phyloP scores from a whole-genome alignment of 192 early-diverging fungal species.

The Phycomyces blakesleeanus region DNA sequence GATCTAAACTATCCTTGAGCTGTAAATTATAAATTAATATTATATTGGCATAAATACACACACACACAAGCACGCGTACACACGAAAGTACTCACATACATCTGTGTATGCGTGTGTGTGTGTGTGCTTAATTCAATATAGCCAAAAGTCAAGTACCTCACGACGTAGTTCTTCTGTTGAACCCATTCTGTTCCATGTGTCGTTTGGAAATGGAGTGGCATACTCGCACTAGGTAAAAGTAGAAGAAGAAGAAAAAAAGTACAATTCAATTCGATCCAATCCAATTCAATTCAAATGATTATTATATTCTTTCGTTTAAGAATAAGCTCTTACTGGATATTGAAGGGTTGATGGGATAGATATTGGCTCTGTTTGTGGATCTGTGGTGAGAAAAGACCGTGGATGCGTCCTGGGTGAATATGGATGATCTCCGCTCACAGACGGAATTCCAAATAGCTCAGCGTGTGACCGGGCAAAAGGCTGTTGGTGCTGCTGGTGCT shows the following conservation, averaged over 20 bases:
- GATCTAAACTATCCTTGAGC: conserved; percentile 21
- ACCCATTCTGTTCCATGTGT: background rate
- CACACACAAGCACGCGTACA: conserved; percentile 6
- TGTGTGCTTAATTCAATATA: too few relatives aligned
- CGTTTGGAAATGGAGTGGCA: conserved; percentile 2
- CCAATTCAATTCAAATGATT: too few relatives aligned
- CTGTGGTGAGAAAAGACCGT: too few relatives aligned
- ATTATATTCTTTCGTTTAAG: too few relatives aligned
- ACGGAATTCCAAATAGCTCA: too few relatives aligned
- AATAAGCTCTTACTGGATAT: conserved; percentile 22
- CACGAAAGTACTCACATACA: too few relatives aligned
- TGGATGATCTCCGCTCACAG: too few relatives aligned
- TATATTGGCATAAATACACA: conserved; percentile 3
- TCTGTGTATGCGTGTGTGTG: too few relatives aligned
- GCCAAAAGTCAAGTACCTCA: conserved; percentile 22
- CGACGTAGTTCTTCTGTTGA: conserved; percentile 22
- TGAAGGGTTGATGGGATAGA: conserved; percentile 11
- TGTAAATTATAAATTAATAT: conserved; percentile 1
- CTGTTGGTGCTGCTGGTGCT: background rate
- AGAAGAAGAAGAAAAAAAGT: too few relatives aligned
- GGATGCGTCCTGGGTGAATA: too few relatives aligned
- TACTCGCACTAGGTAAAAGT: conserved; percentile 20
- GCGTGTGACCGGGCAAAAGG: background rate
- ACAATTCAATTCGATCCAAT: too few relatives aligned
- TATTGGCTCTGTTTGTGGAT: background rate